Conservation (phyloP, 2,329 filamentous ascomycete genomes). For the Venturia asperata region DNA sequence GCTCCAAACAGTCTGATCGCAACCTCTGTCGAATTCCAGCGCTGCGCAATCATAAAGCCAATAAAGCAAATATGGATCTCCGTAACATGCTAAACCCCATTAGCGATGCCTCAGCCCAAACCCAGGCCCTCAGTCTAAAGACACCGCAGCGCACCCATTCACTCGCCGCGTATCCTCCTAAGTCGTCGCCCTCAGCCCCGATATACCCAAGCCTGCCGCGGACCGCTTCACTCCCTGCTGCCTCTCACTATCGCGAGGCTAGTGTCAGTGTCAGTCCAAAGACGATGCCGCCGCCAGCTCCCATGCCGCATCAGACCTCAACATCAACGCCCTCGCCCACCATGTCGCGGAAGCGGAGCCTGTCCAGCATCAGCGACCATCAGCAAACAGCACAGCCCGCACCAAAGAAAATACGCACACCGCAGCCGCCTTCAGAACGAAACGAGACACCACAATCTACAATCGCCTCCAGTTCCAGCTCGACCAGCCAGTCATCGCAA, state of each 20-base stretch:
- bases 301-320: neutral
- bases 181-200: slow-evolving; percentile 3
- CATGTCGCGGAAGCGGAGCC: slow-evolving; percentile 18
- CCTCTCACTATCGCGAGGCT: slow-evolving; percentile 10
- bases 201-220: neutral
- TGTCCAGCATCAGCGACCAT: slow-evolving; percentile 14
- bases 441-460: neutral
- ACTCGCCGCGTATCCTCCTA: slow-evolving; percentile 10
- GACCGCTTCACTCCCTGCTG: slow-evolving; percentile 14
- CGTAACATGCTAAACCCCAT: slow-evolving; percentile 18
- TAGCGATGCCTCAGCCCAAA: neutral
- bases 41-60: neutral
- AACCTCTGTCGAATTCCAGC: slow-evolving; percentile 2
- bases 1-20: neutral
- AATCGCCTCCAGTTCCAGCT: neutral
- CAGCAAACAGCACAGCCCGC: slow-evolving; percentile 16
- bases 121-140: slow-evolving; percentile 8
- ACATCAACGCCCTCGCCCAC: slow-evolving; percentile 14
- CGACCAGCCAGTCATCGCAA: slow-evolving; percentile 1
- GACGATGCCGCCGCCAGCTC: slow-evolving; percentile 18
- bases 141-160: slow-evolving; percentile 7
- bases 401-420: slow-evolving; percentile 13
- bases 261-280: slow-evolving; percentile 19
- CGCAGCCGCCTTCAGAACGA: neutral
- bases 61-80: slow-evolving; percentile 19